These are phyloP conservation scores for Xylariaceae sp. DNA, from an alignment of 2,329 filamentous ascomycete genomes.

Conservation along the genomic window DNA sequence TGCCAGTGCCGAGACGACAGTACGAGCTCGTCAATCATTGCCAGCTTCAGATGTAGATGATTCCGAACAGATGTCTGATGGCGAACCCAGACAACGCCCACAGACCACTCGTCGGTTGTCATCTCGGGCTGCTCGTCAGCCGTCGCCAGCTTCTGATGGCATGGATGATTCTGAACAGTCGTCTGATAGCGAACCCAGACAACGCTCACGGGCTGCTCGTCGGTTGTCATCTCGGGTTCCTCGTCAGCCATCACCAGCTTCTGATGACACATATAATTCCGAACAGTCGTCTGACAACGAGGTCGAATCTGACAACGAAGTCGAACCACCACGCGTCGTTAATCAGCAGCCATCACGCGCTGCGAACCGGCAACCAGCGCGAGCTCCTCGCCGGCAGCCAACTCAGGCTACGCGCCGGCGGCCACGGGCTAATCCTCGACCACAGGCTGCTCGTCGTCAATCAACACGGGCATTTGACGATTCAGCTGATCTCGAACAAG, in stretches of 20 bases:
- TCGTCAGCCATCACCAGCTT: not conserved
- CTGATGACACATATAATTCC: not conserved
- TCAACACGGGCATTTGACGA: not conserved
- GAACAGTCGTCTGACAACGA: not conserved
- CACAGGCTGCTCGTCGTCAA: not conserved
- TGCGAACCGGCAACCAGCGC: not conserved
- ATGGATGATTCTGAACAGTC: not conserved
- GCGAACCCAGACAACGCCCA: not conserved
- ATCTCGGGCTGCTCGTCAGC: not conserved
- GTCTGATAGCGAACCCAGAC: conserved; percentile 15
- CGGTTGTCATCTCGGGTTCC: not conserved
- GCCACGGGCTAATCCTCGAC: not conserved
- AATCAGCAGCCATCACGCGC: not conserved
- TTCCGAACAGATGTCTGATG: not conserved
- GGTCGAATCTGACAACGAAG: not conserved
- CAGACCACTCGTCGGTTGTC: not conserved
- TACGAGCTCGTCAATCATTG: not conserved
- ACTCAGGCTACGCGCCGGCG: not conserved
- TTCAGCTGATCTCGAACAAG: not conserved
- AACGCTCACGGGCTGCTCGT: not conserved
- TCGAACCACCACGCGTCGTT: not conserved
- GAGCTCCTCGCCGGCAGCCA: not conserved
- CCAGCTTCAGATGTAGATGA: not conserved
- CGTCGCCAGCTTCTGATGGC: not conserved
- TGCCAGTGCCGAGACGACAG: not conserved